Evolutionary conservation across 2,329 filamentous ascomycete genomes (phyloP).

Genomic region (Exophiala alcalophila): DNA sequence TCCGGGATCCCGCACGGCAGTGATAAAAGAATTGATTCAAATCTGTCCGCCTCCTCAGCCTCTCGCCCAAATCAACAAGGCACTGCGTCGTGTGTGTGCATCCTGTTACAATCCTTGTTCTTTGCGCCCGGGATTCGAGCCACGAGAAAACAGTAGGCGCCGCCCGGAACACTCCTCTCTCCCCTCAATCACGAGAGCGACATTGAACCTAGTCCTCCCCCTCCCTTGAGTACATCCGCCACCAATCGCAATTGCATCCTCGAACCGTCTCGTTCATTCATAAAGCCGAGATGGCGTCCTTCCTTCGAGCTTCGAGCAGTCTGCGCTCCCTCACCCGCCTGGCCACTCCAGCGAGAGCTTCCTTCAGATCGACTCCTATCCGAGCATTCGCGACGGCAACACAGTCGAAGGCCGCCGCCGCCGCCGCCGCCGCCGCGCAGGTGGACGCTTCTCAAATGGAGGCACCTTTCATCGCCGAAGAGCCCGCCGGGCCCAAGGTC

Average conservation of each 20-base stretch:
- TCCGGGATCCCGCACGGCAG: too few relatives aligned
- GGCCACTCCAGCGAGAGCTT: constrained; percentile 9
- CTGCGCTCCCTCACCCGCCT: constrained; percentile 17
- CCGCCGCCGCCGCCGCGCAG: constrained; percentile 19
- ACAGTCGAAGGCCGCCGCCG: constrained; percentile 15
- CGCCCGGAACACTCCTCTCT: too few relatives aligned
- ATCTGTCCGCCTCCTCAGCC: too few relatives aligned
- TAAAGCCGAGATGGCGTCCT: constrained; percentile 16
- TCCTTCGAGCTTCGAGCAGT: constrained; percentile 15
- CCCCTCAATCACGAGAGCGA: not conserved
- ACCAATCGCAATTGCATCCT: not conserved
- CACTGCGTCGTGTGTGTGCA: too few relatives aligned
- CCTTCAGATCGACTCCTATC: constrained; percentile 12
- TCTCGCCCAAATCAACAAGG: too few relatives aligned
- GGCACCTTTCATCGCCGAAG: constrained; percentile 56
- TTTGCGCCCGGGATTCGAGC: too few relatives aligned
- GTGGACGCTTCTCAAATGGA: constrained; percentile 31
- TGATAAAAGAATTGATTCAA: too few relatives aligned
- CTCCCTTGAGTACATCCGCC: too few relatives aligned
- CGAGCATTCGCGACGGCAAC: constrained; percentile 21
- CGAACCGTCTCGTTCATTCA: too few relatives aligned
- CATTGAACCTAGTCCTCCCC: too few relatives aligned
- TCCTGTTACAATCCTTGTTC: too few relatives aligned
- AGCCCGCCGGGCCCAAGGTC: constrained; percentile 55
- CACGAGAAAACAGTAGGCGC: too few relatives aligned